Base-by-base conservation (phyloP, 345 rosid species). In the Microcos paniculata region DNA sequence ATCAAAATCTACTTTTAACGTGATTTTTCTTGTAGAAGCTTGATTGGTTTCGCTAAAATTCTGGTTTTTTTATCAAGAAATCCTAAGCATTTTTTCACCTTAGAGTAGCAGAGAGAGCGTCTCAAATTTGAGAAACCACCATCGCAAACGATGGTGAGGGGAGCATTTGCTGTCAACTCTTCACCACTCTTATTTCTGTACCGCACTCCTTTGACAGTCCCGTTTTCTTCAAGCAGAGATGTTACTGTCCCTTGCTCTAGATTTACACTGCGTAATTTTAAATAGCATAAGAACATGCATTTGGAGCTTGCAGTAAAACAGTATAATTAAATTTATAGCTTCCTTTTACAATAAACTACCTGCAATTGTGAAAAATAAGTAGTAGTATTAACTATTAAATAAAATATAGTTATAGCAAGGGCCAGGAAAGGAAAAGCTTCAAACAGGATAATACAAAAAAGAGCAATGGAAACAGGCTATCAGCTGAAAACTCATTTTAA, bases 241-340 rank as follows among this genome's bases (percentile, higher is more conserved):
- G 79, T 82, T 0, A 88, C 91, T 1, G 85, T 87, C 77, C 94
- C 94, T 82, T 85, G 86, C 76, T 87, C 90, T 64, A 92, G 38
- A 28, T 77, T 78, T 61, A 92, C 90, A 68, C 97, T 92, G 72
- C 8, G 43, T 16, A 66, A 21, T 28, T 45, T 45, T 45, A 45
- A 9, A 45, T 9, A 10, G 1, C 3, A 40, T 9, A 15, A 18
- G 6, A 3, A 21, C 4, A 21, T 16, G 53, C 15, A 49, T 49
- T 49, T 49, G n/a, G 53, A 49, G 53, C 51, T 46, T 13, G 51
- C 5, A 46, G 14, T 4, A 42, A 9, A 42, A 0, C 6, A 35
- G 40, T 35, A 35, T 35, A 42, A 9, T 42, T 46, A 3, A 18
- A 2, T 46, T 46, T 46, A 14, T 4, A 13, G 1, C 0, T 46